phyloP scores from a whole-genome alignment of 306 rosid genomes.

The Prunus padus region DNA sequence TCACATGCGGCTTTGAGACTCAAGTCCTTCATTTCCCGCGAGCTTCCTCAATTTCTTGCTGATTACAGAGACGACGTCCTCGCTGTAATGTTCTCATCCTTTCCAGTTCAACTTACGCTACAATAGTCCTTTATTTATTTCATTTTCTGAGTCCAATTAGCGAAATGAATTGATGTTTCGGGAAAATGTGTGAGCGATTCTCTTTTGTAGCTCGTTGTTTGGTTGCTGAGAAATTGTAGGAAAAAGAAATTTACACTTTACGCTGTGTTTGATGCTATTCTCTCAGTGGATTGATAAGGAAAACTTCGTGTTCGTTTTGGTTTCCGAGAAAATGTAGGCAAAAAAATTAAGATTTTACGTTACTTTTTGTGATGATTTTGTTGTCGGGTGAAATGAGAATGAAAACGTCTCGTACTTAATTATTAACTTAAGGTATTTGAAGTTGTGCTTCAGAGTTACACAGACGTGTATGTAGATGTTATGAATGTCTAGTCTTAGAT shows the following conservation, averaged over 20 bases:
- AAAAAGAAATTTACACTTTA: background rate
- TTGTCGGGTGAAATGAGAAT: background rate
- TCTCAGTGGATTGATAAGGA: background rate
- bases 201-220: background rate
- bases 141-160: background rate
- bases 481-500: background rate
- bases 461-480: background rate
- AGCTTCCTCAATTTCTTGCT: constrained; percentile 22
- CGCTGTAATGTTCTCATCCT: constrained; percentile 14
- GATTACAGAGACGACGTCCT: constrained; percentile 22
- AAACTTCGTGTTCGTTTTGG: background rate
- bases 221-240: background rate
- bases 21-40: constrained; percentile 25
- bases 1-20: constrained; percentile 14
- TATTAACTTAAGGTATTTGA: background rate
- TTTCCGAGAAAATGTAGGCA: background rate
- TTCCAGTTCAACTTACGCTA: background rate
- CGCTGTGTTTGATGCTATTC: background rate
- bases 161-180: background rate
- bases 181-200: background rate
- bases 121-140: background rate
- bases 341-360: background rate
- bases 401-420: background rate
- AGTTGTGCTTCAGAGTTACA: constrained; percentile 1
- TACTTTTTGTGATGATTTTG: background rate